Evolutionary conservation across 345 rosid genomes (phyloP).

Genomic region (Bruguiera parviflora): DNA sequence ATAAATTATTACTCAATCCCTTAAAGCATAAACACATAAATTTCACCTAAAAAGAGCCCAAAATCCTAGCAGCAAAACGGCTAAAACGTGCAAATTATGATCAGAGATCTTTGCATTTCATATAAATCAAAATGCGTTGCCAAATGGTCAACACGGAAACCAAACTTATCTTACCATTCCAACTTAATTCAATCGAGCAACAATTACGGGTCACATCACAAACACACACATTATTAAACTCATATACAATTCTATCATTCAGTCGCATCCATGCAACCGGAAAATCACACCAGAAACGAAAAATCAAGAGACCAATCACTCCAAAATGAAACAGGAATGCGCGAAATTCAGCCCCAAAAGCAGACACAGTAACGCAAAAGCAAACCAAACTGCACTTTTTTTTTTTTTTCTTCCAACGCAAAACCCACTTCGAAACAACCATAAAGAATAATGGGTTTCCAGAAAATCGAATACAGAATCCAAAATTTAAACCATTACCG

Average conservation of each 20-base stretch:
- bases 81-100: conserved; percentile 5
- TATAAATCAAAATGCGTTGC: not conserved
- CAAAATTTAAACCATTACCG: conserved; percentile 11
- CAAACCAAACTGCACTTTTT: conserved; percentile 8
- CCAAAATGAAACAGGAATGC: conserved; percentile 10
- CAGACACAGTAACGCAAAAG: conserved; percentile 3
- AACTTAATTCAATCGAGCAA: not conserved
- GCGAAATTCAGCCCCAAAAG: conserved; percentile 12
- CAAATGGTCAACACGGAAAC: not conserved
- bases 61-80: not conserved
- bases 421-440: conserved; percentile 23
- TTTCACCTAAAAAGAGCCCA: conserved; percentile 4
- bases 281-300: not conserved
- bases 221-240: not conserved
- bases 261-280: not conserved
- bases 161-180: not conserved
- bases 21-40: not conserved
- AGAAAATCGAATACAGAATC: not conserved
- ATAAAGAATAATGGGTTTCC: conserved; percentile 11
- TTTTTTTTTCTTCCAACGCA: conserved; percentile 11
- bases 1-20: not conserved
- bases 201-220: not conserved
- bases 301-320: not conserved
- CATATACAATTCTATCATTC: not conserved
- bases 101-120: not conserved